Percentiles rank a stretch among this genome's conserved stretches.
phyloP scores from a whole-genome alignment of 306 rosid genomes.

The Argentina anserina region DNA sequence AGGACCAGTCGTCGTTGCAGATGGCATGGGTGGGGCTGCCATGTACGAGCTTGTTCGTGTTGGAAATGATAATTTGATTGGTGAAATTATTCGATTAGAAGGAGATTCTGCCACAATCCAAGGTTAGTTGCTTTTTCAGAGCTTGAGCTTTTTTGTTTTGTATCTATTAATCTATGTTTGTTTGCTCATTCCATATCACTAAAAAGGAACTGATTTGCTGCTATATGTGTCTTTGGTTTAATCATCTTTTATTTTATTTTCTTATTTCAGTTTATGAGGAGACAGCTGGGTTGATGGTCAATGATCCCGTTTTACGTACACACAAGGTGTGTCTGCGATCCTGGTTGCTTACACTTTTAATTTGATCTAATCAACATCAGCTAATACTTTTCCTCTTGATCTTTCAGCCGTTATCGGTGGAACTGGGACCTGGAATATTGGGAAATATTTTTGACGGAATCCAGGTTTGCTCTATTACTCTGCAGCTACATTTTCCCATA shows the following conservation, averaged over 20 bases:
- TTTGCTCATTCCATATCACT: not conserved
- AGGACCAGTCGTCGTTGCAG: conserved; percentile 96
- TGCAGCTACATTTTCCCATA: conserved; percentile 10
- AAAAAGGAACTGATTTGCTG: too few relatives aligned
- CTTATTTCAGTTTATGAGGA: conserved; percentile 86
- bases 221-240: not conserved
- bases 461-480: conserved; percentile 59
- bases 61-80: conserved; percentile 84
- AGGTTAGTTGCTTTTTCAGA: conserved; percentile 39
- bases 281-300: conserved; percentile 92
- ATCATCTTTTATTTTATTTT: not conserved
- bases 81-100: conserved; percentile 94
- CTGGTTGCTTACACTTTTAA: conserved; percentile 3
- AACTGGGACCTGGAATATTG: conserved; percentile 97
- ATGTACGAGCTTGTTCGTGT: conserved; percentile 98
- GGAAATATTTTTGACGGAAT: conserved; percentile 99
- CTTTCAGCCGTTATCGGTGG: conserved; percentile 95
- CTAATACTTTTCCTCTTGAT: conserved; percentile 24
- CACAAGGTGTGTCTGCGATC: conserved; percentile 55
- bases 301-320: conserved; percentile 94
- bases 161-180: not conserved
- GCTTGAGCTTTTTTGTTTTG: not conserved
- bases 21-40: conserved; percentile 99
- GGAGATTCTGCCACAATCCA: conserved; percentile 99
- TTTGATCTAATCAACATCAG: conserved; percentile 5